These are phyloP conservation scores for Fraxinus floribunda DNA, from an alignment of 305 asterid genomes.

Conservation along the genomic window DNA sequence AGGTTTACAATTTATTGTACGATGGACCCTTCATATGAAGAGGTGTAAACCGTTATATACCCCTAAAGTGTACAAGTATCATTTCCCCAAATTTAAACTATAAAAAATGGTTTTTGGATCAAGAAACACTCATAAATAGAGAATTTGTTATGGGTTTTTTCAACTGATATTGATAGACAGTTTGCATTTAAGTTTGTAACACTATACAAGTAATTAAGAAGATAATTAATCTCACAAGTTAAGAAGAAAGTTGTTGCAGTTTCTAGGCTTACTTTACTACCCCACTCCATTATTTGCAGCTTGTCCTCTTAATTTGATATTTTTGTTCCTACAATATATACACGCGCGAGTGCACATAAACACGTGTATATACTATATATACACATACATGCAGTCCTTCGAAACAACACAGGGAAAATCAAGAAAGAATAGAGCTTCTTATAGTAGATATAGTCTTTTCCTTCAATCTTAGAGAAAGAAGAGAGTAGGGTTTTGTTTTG, in stretches of 20 bases:
- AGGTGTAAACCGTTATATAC: too few relatives aligned
- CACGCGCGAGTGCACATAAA: not conserved
- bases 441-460: not conserved
- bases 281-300: slow-evolving; percentile 10
- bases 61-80: too few relatives aligned
- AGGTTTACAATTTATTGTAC: too few relatives aligned
- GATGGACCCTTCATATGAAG: too few relatives aligned
- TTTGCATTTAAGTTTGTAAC: not conserved
- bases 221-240: slow-evolving; percentile 10
- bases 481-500: not conserved
- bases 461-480: not conserved
- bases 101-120: not conserved
- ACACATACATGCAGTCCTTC: not conserved
- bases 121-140: not conserved
- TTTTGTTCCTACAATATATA: not conserved
- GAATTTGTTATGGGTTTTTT: not conserved
- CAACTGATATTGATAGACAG: not conserved
- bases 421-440: not conserved
- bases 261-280: slow-evolving; percentile 33
- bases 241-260: slow-evolving; percentile 2
- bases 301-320: not conserved
- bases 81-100: not conserved
- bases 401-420: not conserved
- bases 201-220: not conserved
- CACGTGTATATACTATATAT: not conserved